Evolutionary conservation across 306 rosid genomes (phyloP).

Genomic region (Fragaria ananassa): DNA sequence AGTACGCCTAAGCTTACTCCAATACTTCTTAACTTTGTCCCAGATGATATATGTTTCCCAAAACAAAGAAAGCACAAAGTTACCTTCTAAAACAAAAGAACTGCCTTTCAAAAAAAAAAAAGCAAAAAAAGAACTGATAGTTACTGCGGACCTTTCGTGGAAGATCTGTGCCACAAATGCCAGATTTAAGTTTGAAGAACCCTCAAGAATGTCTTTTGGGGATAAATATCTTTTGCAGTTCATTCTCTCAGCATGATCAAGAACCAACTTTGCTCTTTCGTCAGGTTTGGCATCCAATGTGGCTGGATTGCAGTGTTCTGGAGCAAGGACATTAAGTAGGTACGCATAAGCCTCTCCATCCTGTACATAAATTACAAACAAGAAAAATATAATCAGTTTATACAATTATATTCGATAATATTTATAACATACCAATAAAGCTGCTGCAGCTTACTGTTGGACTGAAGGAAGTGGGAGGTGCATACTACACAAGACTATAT

Average conservation of each 20-base stretch:
- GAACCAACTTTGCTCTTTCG: slow-evolving; percentile 72
- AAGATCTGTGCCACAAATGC: slow-evolving; percentile 95
- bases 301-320: slow-evolving; percentile 71
- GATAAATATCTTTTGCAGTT: slow-evolving; percentile 84
- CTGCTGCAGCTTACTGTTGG: background rate
- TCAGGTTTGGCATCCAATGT: slow-evolving; percentile 67
- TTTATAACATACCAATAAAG: slow-evolving; percentile 9
- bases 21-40: background rate
- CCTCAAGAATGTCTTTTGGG: slow-evolving; percentile 77
- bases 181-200: slow-evolving; percentile 82
- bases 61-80: background rate
- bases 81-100: background rate
- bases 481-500: background rate
- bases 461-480: background rate
- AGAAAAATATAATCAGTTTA: slow-evolving; percentile 17
- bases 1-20: background rate
- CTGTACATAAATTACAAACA: slow-evolving; percentile 35
- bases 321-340: slow-evolving; percentile 93
- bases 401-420: slow-evolving; percentile 13
- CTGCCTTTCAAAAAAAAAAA: too few relatives aligned
- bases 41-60: background rate
- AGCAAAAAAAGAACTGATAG: background rate
- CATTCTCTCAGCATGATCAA: slow-evolving; percentile 97
- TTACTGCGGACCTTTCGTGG: slow-evolving; percentile 65
- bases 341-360: slow-evolving; percentile 94